A percentile compares a stretch with the other conserved stretches of the same genome.
Conservation (phyloP, 2,329 filamentous ascomycete genomes). For the Aspergillus clavatus region DNA sequence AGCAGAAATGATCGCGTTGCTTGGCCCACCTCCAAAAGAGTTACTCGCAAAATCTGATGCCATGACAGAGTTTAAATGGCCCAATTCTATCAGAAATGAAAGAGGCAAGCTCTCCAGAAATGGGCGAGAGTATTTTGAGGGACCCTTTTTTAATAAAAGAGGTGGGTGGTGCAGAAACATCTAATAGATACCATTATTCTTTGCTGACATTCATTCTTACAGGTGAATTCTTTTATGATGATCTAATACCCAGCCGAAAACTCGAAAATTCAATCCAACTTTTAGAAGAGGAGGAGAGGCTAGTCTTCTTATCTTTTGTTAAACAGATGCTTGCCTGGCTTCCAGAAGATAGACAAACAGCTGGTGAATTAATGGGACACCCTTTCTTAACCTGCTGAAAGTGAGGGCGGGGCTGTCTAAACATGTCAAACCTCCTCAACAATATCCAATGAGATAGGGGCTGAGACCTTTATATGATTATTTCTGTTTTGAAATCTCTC, state of each 20-base stretch:
- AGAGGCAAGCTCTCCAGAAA: constrained; percentile 14
- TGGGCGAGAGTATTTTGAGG: constrained; percentile 17
- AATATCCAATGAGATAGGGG: background rate
- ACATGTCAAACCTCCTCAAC: background rate
- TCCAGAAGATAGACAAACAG: background rate
- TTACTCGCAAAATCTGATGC: constrained; percentile 20
- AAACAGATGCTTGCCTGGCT: background rate
- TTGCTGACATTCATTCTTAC: background rate
- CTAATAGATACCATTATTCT: background rate
- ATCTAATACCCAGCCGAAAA: background rate
- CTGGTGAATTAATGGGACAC: background rate
- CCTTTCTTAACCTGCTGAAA: background rate
- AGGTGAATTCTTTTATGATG: background rate
- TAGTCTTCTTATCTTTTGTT: background rate
- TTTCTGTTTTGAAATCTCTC: too few relatives aligned
- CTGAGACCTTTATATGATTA: background rate
- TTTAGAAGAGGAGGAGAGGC: background rate
- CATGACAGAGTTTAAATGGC: constrained; percentile 14
- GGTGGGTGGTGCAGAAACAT: constrained; percentile 10
- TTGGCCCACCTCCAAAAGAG: constrained; percentile 32
- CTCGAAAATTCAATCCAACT: background rate
- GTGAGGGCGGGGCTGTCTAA: background rate
- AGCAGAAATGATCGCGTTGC: constrained; percentile 38
- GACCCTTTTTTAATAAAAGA: constrained; percentile 24
- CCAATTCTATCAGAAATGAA: constrained; percentile 12